Evolutionary conservation across 371 early-diverging fungal species (phyloP).

Genomic region (Rhizopus delemar): DNA sequence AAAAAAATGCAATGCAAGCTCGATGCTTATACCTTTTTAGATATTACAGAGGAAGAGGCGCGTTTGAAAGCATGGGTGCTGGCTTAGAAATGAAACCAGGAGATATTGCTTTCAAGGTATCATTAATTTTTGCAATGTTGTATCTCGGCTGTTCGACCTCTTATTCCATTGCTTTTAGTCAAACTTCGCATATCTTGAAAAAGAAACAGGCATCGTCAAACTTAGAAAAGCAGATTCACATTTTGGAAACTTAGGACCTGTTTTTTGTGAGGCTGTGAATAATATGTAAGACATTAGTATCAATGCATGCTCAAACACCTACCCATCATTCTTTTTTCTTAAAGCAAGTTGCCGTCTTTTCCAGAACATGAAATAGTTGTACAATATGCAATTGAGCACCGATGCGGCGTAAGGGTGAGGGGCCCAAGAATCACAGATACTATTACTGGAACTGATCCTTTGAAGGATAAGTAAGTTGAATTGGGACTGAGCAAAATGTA

Average conservation of each 20-base stretch:
- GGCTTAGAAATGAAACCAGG: conserved; percentile 56
- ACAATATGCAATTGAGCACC: conserved; percentile 51
- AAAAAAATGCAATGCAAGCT: background rate
- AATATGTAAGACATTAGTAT: conserved; percentile 32
- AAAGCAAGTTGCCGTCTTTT: conserved; percentile 47
- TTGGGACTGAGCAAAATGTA: background rate
- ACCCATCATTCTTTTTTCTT: background rate
- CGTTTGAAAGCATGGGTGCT: conserved; percentile 61
- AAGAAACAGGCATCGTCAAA: conserved; percentile 39
- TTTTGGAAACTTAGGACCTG: conserved; percentile 50
- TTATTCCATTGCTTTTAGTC: conserved; percentile 24
- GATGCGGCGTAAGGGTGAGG: conserved; percentile 51
- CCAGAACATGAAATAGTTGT: conserved; percentile 41
- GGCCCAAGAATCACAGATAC: conserved; percentile 46
- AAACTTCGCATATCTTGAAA: conserved; percentile 54
- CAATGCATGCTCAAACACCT: background rate
- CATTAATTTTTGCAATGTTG: background rate
- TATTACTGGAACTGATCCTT: conserved; percentile 59
- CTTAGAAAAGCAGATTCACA: conserved; percentile 53
- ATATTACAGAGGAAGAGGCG: conserved; percentile 55
- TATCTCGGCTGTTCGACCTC: background rate
- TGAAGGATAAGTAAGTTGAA: conserved; percentile 48
- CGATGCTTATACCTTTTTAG: conserved; percentile 20
- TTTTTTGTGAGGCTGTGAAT: conserved; percentile 47
- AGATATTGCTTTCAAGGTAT: conserved; percentile 61